Base-by-base conservation (phyloP, 2,329 filamentous ascomycete species). In the Pseudogymnoascus sp. region DNA sequence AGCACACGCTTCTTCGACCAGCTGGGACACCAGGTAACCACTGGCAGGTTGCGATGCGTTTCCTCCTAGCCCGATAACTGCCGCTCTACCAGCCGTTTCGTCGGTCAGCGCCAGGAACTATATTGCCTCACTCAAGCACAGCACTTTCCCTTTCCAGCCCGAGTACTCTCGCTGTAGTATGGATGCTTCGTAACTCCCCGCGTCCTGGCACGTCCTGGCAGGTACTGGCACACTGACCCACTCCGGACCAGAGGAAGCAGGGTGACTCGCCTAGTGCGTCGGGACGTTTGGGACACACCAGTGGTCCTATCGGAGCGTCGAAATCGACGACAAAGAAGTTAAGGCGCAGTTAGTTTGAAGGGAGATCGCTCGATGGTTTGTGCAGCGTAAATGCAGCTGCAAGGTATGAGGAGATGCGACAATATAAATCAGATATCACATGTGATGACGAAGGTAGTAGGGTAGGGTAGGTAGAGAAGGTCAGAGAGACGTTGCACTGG, bases 241-340 rank as follows among this genome's bases (percentile, higher is more conserved):
- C 47, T 53, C 24, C 47, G 47, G 47, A 53, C 47, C 47, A 53
- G 47, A 53, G 47, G 47, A 53, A 53, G 47, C 47, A 53, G 47
- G 47, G 47, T 53, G 47, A 19, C 47, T 53, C n/a, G 47, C 47
- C 47, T 53, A 53, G 26, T 53, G 47, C 47, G 24, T 29, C n/a
- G 47, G 47, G 47, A n/a, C 47, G 47, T 53, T 53, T 53, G 26
- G 47, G 47, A 16, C 8, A 7, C 47, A 31, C 4, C 8, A 26
- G 10, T 31, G 47, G 47, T 53, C 47, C 47, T 53, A 53, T 53
- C 47, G 47, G 47, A 53, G 47, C 26, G 24, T 53, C 44, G 44
- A 53, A 11, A 29, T 16, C 44, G 44, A 53, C 4, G 44, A 53
- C 44, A 53, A 14, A 53, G 26, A 8, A 53, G 24, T 53, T 31